A percentile compares a stretch with the other conserved stretches of the same genome.
phyloP scores from a whole-genome alignment of 2,329 filamentous ascomycete genomes.

The Orbilia quercus region DNA sequence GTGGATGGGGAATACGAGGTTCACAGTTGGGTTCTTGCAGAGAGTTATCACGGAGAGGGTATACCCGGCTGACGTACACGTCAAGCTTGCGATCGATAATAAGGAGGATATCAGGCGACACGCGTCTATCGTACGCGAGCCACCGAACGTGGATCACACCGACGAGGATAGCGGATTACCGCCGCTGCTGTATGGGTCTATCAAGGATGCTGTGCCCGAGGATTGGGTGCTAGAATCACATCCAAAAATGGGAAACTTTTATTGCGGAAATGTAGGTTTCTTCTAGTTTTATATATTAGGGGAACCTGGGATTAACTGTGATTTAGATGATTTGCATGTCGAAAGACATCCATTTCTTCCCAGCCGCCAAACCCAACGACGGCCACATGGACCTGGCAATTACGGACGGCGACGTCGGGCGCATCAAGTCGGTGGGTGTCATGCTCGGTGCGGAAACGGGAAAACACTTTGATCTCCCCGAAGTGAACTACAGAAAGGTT shows the following conservation, averaged over 20 bases:
- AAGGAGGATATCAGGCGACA: constrained; percentile 75
- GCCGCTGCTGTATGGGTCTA: constrained; percentile 79
- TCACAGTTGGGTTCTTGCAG: constrained; percentile 84
- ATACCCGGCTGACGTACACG: constrained; percentile 88
- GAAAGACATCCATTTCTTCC: constrained; percentile 85
- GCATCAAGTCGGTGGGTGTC: constrained; percentile 74
- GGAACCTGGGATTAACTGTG: no score
- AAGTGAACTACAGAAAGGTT: constrained; percentile 83
- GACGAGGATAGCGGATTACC: constrained; percentile 71
- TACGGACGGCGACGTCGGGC: constrained; percentile 79
- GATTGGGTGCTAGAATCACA: constrained; percentile 80
- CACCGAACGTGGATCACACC: constrained; percentile 50
- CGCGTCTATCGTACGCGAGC: constrained; percentile 61
- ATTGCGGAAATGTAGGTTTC: constrained; percentile 83
- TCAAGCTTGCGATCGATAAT: constrained; percentile 82
- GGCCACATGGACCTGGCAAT: constrained; percentile 86
- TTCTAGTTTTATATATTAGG: no score
- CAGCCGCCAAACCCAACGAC: constrained; percentile 82
- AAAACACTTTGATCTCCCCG: constrained; percentile 79
- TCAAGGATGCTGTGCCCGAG: constrained; percentile 78
- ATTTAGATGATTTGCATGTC: constrained; percentile 92
- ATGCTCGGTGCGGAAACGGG: constrained; percentile 78
- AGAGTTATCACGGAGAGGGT: constrained; percentile 79
- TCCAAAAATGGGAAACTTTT: constrained; percentile 89
- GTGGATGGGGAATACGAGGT: constrained; percentile 90